A percentile compares a stretch with the other conserved stretches of the same genome.
phyloP scores from a whole-genome alignment of 495 filamentous ascomycete genomes.

The Chaetomium fimeti region DNA sequence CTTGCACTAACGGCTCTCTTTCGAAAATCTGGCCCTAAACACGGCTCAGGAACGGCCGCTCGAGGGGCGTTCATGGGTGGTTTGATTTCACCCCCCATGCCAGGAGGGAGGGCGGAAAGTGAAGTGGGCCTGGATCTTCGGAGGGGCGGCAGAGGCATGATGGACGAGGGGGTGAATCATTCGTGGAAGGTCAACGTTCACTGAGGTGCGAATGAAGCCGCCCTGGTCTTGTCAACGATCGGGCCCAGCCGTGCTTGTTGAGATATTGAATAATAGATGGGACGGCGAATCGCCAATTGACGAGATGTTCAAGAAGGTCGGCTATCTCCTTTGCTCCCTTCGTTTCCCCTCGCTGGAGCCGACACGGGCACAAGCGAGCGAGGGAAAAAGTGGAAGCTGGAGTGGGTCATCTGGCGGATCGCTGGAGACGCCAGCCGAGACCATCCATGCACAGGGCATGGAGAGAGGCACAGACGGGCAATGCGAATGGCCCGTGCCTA shows the following conservation, averaged over 20 bases:
- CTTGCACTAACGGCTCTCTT: too few species aligned
- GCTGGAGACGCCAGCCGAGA: slow-evolving; percentile 24
- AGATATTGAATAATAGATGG: slow-evolving; percentile 4
- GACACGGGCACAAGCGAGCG: slow-evolving; percentile 37
- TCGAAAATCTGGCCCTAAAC: neutral
- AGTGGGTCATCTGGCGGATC: slow-evolving; percentile 25
- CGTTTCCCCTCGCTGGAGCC: slow-evolving; percentile 25
- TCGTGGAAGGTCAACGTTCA: neutral
- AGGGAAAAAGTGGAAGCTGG: slow-evolving; percentile 12
- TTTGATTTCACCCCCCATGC: slow-evolving; percentile 30
- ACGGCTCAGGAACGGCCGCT: neutral
- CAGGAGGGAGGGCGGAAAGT: slow-evolving; percentile 25
- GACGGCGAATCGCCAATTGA: slow-evolving; percentile 6
- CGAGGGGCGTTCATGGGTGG: neutral
- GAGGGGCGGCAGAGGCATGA: slow-evolving; percentile 32
- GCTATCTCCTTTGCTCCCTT: slow-evolving; percentile 13
- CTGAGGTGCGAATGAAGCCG: neutral
- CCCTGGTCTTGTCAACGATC: neutral
- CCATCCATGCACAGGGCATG: neutral
- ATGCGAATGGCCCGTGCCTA: slow-evolving; percentile 1
- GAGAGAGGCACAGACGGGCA: slow-evolving; percentile 15
- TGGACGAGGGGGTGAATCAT: slow-evolving; percentile 6
- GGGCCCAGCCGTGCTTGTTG: slow-evolving; percentile 1
- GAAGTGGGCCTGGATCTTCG: slow-evolving; percentile 33
- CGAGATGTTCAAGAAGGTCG: slow-evolving; percentile 6